phyloP scores from a whole-genome alignment of 129 eudicot species.

The Solidago caesia region DNA sequence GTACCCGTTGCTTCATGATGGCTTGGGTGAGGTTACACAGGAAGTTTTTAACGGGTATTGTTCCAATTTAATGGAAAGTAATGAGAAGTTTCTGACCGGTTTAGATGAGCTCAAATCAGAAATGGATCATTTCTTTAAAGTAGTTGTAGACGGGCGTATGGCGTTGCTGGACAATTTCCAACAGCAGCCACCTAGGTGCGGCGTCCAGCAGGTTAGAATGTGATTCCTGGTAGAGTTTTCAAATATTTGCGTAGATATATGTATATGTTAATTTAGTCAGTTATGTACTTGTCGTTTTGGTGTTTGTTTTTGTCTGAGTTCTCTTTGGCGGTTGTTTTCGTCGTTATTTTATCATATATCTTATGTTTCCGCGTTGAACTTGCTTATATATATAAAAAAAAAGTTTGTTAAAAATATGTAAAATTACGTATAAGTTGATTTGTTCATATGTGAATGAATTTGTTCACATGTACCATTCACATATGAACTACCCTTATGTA shows the following conservation, averaged over 20 bases:
- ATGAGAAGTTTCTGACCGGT: constrained; percentile 59
- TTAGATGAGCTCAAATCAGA: constrained; percentile 71
- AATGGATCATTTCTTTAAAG: constrained; percentile 72
- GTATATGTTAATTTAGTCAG: not conserved
- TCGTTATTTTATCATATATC: constrained; percentile 19
- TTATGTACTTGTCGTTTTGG: not conserved
- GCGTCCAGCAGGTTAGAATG: constrained; percentile 42
- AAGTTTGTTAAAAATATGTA: too few relatives aligned
- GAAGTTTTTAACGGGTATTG: constrained; percentile 35
- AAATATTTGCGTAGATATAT: not conserved
- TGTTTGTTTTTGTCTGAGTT: constrained; percentile 14
- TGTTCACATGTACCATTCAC: too few relatives aligned
- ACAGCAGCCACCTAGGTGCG: constrained; percentile 27
- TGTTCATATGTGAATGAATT: too few relatives aligned
- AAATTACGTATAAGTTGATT: too few relatives aligned
- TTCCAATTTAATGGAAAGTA: constrained; percentile 35
- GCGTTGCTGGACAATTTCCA: constrained; percentile 74
- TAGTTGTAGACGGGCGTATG: constrained; percentile 71
- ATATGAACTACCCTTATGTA: too few relatives aligned
- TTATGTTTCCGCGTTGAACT: not conserved
- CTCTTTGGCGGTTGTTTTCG: not conserved
- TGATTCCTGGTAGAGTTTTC: constrained; percentile 14
- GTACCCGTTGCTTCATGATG: constrained; percentile 59
- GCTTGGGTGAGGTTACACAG: constrained; percentile 40
- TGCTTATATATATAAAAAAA: too few relatives aligned